These are phyloP conservation scores for Entrophospora sp. DNA, from an alignment of 192 early-diverging fungal genomes.

Conservation along the genomic window DNA sequence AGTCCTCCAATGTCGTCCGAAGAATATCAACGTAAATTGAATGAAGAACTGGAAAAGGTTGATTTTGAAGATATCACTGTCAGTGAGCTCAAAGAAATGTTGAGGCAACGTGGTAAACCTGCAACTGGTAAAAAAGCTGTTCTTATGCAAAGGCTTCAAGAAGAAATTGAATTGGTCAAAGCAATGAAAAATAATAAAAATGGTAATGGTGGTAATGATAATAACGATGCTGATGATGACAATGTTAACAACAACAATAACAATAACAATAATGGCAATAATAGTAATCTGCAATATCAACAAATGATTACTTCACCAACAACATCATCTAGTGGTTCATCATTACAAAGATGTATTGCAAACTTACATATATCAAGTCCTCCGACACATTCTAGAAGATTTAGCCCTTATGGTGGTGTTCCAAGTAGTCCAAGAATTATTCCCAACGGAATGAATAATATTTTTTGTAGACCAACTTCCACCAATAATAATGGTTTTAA, in stretches of 20 bases:
- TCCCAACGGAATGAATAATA: slow-evolving; percentile 17
- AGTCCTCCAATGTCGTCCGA: slow-evolving; percentile 23
- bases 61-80: slow-evolving; percentile 73
- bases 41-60: slow-evolving; percentile 52
- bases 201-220: not conserved
- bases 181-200: slow-evolving; percentile 28
- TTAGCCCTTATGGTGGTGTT: slow-evolving; percentile 22
- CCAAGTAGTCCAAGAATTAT: slow-evolving; percentile 24
- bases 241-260: slow-evolving; percentile 2
- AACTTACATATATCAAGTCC: slow-evolving; percentile 35
- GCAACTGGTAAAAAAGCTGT: slow-evolving; percentile 65
- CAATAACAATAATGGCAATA: not conserved
- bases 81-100: slow-evolving; percentile 62
- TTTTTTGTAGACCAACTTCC: slow-evolving; percentile 11
- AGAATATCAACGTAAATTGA: slow-evolving; percentile 45
- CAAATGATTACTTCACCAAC: slow-evolving; percentile 19
- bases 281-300: slow-evolving; percentile 3
- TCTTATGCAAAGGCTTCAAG: slow-evolving; percentile 56
- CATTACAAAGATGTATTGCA: slow-evolving; percentile 29
- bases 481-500: slow-evolving; percentile 1
- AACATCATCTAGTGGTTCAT: slow-evolving; percentile 18
- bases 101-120: slow-evolving; percentile 56
- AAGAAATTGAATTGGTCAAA: slow-evolving; percentile 43
- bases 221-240: no score
- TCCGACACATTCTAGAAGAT: slow-evolving; percentile 21